Base-by-base conservation (phyloP, 176 grass and related monocot species). In the Rhynchospora tenuis region DNA sequence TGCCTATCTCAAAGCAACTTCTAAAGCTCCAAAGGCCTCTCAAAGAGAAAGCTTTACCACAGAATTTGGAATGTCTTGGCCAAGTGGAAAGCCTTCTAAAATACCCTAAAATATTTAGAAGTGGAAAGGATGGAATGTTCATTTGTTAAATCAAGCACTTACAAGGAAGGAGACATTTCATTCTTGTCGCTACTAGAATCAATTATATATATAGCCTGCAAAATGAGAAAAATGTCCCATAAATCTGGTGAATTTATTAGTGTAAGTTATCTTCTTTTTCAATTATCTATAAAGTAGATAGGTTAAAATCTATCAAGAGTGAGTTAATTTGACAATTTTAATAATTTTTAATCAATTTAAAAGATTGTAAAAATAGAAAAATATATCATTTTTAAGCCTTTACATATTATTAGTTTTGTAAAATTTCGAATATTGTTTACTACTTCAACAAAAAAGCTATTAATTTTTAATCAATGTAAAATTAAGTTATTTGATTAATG, bases 1-100 rank as follows among this genome's bases (percentile, higher is more conserved):
- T 75, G 72, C 13, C 46, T 26, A 28, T 51, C 45, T 51, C 71
- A 52, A 71, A 71, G 38, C 46, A 75, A 55, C 6, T 23, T 75
- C 22, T 27, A 54, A 54, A 56, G 48, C 6, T 73, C 6, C 43
- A 73, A 73, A 73, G 69, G 43, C 75, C 54, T 57, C 50, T 4
- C 2, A 33, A 6, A 79, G 43, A 6, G 28, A 19, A 38, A 60
- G 19, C 78, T 81, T 81, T 81, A 28, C 78, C 31, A 58, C 28
- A 44, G 58, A 59, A 81, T 81, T 81, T 62, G 56, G 78, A 63
- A 81, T 81, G 78, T 62, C 78, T 60, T 63, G 55, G 54, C 56
- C 56, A 63, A 81, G 78, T 46, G 56, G 29, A 81, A 81, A 62
- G n/a, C 57, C 55, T 52, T 81, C 8, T 46, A 60, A 80, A 62